A percentile compares a stretch with the other conserved stretches of the same genome.
These are phyloP conservation scores for Amaranthus palmeri DNA, from an alignment of 148 eudicot genomes.

Conservation along the genomic window DNA sequence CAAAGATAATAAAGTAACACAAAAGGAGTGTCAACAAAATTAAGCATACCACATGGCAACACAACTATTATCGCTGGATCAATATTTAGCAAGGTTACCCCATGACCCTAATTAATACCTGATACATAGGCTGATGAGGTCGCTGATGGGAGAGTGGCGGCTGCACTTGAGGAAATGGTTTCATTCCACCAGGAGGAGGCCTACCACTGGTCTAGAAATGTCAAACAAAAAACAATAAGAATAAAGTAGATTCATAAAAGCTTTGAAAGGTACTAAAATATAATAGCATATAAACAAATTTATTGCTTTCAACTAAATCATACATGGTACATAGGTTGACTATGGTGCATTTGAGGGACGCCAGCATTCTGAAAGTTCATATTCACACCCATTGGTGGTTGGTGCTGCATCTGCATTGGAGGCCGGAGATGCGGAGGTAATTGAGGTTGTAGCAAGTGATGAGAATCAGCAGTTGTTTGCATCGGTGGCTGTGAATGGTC, in stretches of 20 bases:
- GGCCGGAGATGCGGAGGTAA: slow-evolving; percentile 67
- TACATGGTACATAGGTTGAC: slow-evolving; percentile 77
- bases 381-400: slow-evolving; percentile 55
- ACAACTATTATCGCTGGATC: no score
- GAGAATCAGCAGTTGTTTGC: slow-evolving; percentile 46
- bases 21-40: no score
- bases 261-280: neutral
- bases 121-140: slow-evolving; percentile 56
- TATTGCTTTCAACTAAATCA: slow-evolving; percentile 6
- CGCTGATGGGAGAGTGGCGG: slow-evolving; percentile 57
- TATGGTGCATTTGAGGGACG: slow-evolving; percentile 63
- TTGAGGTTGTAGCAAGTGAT: slow-evolving; percentile 62
- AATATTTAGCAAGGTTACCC: neutral
- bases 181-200: slow-evolving; percentile 47
- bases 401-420: slow-evolving; percentile 56
- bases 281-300: neutral
- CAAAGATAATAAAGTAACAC: no score
- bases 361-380: slow-evolving; percentile 66
- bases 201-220: slow-evolving; percentile 48
- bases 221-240: neutral
- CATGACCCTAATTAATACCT: slow-evolving; percentile 37
- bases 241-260: neutral
- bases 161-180: slow-evolving; percentile 73
- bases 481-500: slow-evolving; percentile 61
- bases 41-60: no score